Base-by-base conservation (phyloP, 768 basidiomycete species). In the Leccinum imitatum region DNA sequence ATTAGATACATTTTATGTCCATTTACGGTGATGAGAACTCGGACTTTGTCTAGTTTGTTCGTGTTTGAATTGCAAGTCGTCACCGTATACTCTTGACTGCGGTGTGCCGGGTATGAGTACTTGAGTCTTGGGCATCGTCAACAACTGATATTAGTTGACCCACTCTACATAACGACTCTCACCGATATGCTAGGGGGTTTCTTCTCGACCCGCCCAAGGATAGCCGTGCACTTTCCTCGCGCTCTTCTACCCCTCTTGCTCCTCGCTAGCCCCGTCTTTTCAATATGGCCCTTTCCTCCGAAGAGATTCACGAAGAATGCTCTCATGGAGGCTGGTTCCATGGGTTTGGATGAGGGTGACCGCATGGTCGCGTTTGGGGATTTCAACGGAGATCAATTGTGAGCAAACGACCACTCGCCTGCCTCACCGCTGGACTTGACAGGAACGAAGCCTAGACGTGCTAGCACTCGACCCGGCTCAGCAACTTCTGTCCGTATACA, bases 301-400 rank as follows among this genome's bases (percentile, higher is more conserved):
- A 93, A 95, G 71, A 81, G 91, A 44, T 96, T 93, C 76, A 85
- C 81, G 10, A 85, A 87, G 56, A 95, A 95, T 67, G 82, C 89
- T 0, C 80, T 98, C 54, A 78, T 97, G 53, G 79, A 84, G 61
- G 88, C 93, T 3, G 95, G 94, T 8, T 76, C 86, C 1, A 78
- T 95, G 72, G 95, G 95, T 2, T 75, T 98, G 33, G 81, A 82
- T 51, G 81, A 79, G n/a, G 82, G 85, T 56, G 87, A 85, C 27
- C 81, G 90, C 54, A 82, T 97, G 19, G 81, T 93, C 60, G 95
- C 95, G 8, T 91, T 93, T 67, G 97, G 95, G 33, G 96, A 99
- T 77, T 96, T 95, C 73, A 87, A 98, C 72, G 95, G 92, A 5
- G 94, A 98, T 73, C 95, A 98, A 72, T 90, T 91, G 94, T 97